Evolutionary conservation across 345 rosid genomes (phyloP).

Genomic region (Gossypium herbaceum): DNA sequence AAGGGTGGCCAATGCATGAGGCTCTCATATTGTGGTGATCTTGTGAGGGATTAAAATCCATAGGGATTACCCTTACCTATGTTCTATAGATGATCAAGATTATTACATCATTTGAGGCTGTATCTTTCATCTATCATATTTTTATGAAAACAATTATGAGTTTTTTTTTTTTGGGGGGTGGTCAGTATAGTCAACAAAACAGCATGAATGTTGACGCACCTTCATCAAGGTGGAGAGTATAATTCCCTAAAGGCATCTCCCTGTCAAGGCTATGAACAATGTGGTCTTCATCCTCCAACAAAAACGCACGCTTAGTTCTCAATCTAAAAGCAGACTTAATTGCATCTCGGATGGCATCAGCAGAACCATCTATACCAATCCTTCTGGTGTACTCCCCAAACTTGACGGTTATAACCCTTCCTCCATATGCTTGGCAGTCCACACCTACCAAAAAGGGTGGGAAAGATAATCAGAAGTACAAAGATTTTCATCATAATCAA

Average conservation of each 20-base stretch:
- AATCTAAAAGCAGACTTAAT: conserved; percentile 79
- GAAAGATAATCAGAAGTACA: not conserved
- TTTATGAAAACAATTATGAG: conserved; percentile 6
- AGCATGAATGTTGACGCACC: conserved; percentile 36
- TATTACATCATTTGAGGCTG: not conserved
- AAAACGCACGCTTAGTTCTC: conserved; percentile 89
- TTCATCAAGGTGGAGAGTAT: conserved; percentile 80
- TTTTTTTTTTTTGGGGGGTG: too few species aligned
- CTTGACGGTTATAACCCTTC: conserved; percentile 87
- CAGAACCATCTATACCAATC: conserved; percentile 79
- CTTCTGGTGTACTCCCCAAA: conserved; percentile 87
- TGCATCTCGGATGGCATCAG: conserved; percentile 88
- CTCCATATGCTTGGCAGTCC: conserved; percentile 72
- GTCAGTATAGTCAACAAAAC: not conserved
- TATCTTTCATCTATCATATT: not conserved
- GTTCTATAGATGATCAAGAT: not conserved
- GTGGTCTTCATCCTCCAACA: conserved; percentile 97
- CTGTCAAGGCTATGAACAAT: conserved; percentile 76
- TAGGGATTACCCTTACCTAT: not conserved
- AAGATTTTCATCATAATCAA: not conserved
- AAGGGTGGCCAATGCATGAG: not conserved
- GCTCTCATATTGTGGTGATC: not conserved
- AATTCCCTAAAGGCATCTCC: conserved; percentile 93
- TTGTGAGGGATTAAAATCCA: not conserved
- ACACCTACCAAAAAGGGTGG: conserved; percentile 37